Percentiles rank a stretch among this genome's conserved stretches.
phyloP scores from a whole-genome alignment of 2,329 filamentous ascomycete genomes.

The Claviceps sp. region DNA sequence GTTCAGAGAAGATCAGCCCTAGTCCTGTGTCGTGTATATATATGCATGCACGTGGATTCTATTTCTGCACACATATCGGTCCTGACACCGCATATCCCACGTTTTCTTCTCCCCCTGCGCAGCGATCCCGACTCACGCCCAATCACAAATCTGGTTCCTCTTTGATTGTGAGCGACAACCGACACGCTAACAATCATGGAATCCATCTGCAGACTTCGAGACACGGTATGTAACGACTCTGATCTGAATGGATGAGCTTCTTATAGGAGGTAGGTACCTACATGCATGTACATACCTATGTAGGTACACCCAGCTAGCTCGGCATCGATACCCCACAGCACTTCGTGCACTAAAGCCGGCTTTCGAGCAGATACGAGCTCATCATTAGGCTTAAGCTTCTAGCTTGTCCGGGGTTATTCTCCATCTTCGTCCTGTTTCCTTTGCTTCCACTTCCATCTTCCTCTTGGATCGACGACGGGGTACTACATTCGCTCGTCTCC shows the following conservation, averaged over 20 bases:
- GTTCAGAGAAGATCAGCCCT: too few relatives aligned
- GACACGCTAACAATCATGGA: too few relatives aligned
- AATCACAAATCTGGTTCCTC: too few relatives aligned
- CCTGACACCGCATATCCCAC: too few relatives aligned
- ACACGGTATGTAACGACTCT: not conserved
- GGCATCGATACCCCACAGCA: not conserved
- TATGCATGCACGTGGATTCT: too few relatives aligned
- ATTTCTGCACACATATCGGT: too few relatives aligned
- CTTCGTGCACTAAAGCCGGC: not conserved
- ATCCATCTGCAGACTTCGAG: too few relatives aligned
- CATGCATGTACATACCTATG: too few relatives aligned
- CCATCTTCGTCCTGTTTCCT: not conserved
- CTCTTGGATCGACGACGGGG: not conserved
- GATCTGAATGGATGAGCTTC: not conserved
- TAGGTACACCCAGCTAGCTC: not conserved
- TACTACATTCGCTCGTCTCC: not conserved
- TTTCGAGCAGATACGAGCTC: not conserved
- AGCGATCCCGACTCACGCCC: too few relatives aligned
- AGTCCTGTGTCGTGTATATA: too few relatives aligned
- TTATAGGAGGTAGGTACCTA: not conserved
- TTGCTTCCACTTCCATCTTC: not conserved
- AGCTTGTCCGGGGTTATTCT: not conserved
- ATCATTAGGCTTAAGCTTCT: not conserved
- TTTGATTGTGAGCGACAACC: too few relatives aligned
- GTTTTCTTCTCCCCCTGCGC: too few relatives aligned